These are phyloP conservation scores for Hibiscus tridactylites DNA, from an alignment of 345 rosid genomes.

Conservation along the genomic window DNA sequence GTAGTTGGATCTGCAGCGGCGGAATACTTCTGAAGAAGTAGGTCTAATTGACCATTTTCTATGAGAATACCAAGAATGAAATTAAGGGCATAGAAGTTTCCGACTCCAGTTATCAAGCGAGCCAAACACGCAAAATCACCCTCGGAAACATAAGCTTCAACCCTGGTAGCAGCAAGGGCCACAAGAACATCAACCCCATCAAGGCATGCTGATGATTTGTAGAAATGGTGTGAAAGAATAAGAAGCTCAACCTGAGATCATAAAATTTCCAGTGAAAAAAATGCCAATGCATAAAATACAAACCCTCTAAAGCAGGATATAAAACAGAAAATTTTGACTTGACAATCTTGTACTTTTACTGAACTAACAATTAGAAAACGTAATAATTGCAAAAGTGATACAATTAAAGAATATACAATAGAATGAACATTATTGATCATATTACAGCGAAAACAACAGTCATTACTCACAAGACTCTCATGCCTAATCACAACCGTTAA, in stretches of 20 bases:
- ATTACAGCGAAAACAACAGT: background rate
- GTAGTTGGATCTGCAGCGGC: constrained; percentile 80
- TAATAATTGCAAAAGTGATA: background rate
- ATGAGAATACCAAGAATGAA: constrained; percentile 93
- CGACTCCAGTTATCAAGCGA: constrained; percentile 91
- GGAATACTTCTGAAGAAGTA: constrained; percentile 85
- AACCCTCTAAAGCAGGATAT: background rate
- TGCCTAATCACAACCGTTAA: background rate
- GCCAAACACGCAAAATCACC: constrained; percentile 94
- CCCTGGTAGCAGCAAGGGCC: constrained; percentile 94
- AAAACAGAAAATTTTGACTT: background rate
- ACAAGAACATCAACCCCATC: constrained; percentile 99
- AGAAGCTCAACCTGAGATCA: constrained; percentile 85
- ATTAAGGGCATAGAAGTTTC: constrained; percentile 90
- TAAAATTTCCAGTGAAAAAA: constrained; percentile 5
- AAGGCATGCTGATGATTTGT: constrained; percentile 94
- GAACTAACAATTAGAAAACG: background rate
- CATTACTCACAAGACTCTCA: background rate
- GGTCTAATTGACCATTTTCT: constrained; percentile 90
- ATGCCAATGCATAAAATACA: background rate
- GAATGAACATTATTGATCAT: background rate
- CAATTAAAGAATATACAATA: background rate
- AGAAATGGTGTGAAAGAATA: constrained; percentile 93
- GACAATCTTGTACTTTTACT: background rate
- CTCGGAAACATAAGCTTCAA: constrained; percentile 87